A percentile compares a stretch with the other conserved stretches of the same genome.
These are phyloP conservation scores for Phialocephala subalpina DNA, from an alignment of 2,329 filamentous ascomycete species.

Conservation along the genomic window DNA sequence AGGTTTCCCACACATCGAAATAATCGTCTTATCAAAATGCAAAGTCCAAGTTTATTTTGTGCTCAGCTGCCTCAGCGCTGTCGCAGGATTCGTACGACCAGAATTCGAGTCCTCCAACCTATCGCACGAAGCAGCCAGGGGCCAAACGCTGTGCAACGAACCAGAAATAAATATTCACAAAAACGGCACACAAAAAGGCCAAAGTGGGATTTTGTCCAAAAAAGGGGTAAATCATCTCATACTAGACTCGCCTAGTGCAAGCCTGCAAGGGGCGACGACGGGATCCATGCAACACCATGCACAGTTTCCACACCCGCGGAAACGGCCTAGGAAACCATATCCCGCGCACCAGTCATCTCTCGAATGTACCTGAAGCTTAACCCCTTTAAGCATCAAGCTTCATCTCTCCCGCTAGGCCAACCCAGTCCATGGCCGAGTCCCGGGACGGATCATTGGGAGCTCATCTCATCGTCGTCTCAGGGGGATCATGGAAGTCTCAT, in stretches of 20 bases:
- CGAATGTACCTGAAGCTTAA: slow-evolving; percentile 17
- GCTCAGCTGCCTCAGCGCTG: slow-evolving; percentile 11
- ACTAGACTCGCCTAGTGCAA: not conserved
- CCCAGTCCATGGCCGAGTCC: slow-evolving; percentile 1
- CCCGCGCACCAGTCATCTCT: slow-evolving; percentile 17
- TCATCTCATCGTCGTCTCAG: slow-evolving; percentile 10
- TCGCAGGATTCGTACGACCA: slow-evolving; percentile 8
- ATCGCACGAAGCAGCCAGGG: not conserved
- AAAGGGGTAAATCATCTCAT: slow-evolving; percentile 14
- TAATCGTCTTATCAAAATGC: slow-evolving; percentile 1
- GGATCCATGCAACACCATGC: slow-evolving; percentile 1
- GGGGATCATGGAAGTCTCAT: slow-evolving; percentile 3
- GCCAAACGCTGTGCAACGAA: not conserved
- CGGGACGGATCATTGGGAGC: slow-evolving; percentile 1
- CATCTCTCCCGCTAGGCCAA: not conserved
- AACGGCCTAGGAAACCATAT: slow-evolving; percentile 1
- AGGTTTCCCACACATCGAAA: slow-evolving; percentile 5
- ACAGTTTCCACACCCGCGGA: slow-evolving; percentile 17
- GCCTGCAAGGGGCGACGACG: not conserved
- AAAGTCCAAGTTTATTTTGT: not conserved
- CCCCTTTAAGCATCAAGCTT: not conserved
- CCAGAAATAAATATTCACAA: not conserved
- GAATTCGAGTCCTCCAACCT: not conserved
- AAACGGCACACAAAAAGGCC: slow-evolving; percentile 9
- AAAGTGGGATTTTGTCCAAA: slow-evolving; percentile 12